Base-by-base conservation (phyloP, 139 green algal species). In the Eudorina sp. region DNA sequence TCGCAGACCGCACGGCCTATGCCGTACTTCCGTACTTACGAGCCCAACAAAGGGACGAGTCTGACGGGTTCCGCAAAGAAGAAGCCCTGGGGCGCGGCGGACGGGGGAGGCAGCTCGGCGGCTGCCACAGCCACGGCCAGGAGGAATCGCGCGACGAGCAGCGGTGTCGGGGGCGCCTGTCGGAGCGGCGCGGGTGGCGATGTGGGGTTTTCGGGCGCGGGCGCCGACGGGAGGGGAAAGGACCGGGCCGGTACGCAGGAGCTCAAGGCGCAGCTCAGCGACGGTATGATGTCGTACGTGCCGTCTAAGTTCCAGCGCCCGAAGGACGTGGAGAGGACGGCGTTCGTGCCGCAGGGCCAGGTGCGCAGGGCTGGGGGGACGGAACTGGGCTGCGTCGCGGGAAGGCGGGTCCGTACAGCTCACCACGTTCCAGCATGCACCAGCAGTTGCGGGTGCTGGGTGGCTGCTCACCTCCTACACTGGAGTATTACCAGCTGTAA, bases 271-370 rank as follows among this genome's bases (percentile, higher is more conserved):
- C 40, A 78, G 81, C 81, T 87, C 31, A 38, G 81, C 27, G 64
- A 78, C 21, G 81, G 81, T 31, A 87, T 87, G 81, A 46, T 78
- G n/a, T 18, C 81, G n/a, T 87, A 79, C 62, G 64, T 87, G 64
- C 64, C 62, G 3, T 73, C 62, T 18, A 66, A 68, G 45, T 53
- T 79, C 16, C 7, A 87, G 64, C 19, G 46, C 62, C 81, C 64
- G 4, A 62, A 68, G 41, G 41, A 36, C 64, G 64, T 78, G 81
- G 60, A 38, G 27, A 27, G 64, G 3, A 55, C 11, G 4, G 81
- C 81, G 3, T 78, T 87, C 18, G 81, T 87, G 31, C 53, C 81
- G 43, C 81, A 87, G 64, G 62, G 38, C 29, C 80, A 86, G 80
- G 80, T 86, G 58, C 1, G 80, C 8, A 18, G 11, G 55, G 36